Percentiles rank a stretch among this genome's conserved stretches.
These are phyloP conservation scores for Phytophthora fragariae DNA, from an alignment of 352 stramenopile species.

Conservation along the genomic window DNA sequence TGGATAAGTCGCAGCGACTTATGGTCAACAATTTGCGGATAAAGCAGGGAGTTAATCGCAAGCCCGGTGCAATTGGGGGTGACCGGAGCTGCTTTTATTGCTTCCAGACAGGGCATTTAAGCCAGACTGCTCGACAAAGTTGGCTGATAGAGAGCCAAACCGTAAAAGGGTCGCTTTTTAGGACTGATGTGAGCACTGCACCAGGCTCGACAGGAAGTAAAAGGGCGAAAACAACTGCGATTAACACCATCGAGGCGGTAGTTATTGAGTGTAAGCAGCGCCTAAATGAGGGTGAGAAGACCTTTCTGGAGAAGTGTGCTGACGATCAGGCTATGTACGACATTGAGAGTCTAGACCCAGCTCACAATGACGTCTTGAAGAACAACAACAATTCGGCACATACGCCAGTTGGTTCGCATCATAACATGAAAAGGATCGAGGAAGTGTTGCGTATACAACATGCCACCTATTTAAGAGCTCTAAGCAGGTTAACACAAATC, in stretches of 20 bases:
- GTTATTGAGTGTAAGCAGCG: neutral
- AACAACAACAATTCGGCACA: neutral
- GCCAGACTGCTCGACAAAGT: neutral
- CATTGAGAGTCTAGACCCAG: neutral
- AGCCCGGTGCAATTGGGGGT: neutral
- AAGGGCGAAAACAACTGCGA: neutral
- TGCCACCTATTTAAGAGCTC: neutral
- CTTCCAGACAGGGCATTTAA: slow-evolving; percentile 15
- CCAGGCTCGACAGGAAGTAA: neutral
- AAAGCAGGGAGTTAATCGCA: slow-evolving; percentile 1
- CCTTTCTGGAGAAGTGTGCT: neutral
- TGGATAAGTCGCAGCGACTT: neutral
- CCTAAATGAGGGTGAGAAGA: neutral
- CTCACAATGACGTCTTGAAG: neutral
- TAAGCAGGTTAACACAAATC: neutral
- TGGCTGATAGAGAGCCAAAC: slow-evolving; percentile 2
- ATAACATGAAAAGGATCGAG: too few relatives aligned
- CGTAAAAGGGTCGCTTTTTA: slow-evolving; percentile 3
- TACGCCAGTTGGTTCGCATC: neutral
- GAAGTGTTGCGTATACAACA: too few relatives aligned
- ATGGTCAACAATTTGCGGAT: slow-evolving; percentile 5
- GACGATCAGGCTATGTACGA: neutral
- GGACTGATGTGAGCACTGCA: slow-evolving; percentile 16
- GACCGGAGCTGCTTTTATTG: slow-evolving; percentile 8
- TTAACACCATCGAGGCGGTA: slow-evolving; percentile 23